Conservation (phyloP, 2,329 filamentous ascomycete species). For the Exophiala calicioides region DNA sequence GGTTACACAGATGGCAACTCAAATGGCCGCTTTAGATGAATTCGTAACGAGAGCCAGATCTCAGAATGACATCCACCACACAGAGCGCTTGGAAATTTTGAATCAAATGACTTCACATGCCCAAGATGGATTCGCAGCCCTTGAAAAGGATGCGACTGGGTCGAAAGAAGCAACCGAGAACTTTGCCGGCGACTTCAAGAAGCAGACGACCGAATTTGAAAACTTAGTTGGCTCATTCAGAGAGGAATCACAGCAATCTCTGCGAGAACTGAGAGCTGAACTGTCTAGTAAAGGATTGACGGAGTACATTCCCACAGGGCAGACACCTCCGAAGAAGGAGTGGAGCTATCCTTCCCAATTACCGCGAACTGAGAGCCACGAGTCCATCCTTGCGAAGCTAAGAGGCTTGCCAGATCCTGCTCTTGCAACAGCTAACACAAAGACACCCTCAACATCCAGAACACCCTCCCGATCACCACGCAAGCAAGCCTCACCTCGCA, state of each 20-base stretch:
- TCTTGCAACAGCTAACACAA: constrained; percentile 1
- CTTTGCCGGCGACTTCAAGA: constrained; percentile 8
- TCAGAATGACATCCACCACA: constrained; percentile 77
- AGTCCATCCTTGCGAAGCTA: constrained; percentile 56
- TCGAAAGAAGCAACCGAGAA: constrained; percentile 13
- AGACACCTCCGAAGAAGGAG: constrained; percentile 76
- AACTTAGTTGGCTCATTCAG: constrained; percentile 17
- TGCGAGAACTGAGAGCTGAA: constrained; percentile 61
- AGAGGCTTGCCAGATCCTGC: constrained; percentile 42
- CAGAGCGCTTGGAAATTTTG: constrained; percentile 68
- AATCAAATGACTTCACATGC: constrained; percentile 54
- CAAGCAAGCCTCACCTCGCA: constrained; percentile 29
- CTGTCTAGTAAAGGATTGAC: constrained; percentile 65
- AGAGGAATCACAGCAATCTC: constrained; percentile 16
- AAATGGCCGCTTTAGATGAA: constrained; percentile 87
- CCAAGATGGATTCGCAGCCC: constrained; percentile 10
- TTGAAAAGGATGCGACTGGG: constrained; percentile 16
- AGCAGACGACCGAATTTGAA: constrained; percentile 17
- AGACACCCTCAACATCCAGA: constrained; percentile 33
- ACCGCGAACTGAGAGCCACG: constrained; percentile 70
- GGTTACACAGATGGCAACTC: constrained; percentile 79
- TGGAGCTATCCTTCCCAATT: constrained; percentile 81
- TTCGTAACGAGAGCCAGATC: constrained; percentile 80
- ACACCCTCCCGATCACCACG: constrained; percentile 31
- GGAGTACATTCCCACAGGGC: constrained; percentile 82